Evolutionary conservation across 2,329 filamentous ascomycete genomes (phyloP).

Genomic region (Dactylellina drechsleri): DNA sequence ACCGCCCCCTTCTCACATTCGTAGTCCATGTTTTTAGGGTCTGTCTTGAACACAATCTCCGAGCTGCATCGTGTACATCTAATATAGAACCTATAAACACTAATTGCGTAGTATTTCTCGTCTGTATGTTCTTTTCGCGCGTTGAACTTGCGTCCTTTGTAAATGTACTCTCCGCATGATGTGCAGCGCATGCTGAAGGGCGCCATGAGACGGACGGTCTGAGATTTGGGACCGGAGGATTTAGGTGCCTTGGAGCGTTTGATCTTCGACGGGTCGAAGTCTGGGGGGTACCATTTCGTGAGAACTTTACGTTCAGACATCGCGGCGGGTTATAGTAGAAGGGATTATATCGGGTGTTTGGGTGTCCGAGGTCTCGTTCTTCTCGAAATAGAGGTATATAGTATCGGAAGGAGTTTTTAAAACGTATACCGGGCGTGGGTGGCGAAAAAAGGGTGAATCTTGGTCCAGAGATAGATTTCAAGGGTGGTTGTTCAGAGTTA

Average conservation of each 20-base stretch:
- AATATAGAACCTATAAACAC: conserved; percentile 90
- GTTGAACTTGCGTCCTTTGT: conserved; percentile 95
- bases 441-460: background rate
- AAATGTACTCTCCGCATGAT: conserved; percentile 80
- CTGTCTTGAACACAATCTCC: conserved; percentile 92
- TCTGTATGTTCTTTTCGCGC: conserved; percentile 91
- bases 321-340: conserved; percentile 58
- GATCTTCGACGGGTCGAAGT: conserved; percentile 90
- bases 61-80: conserved; percentile 84
- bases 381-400: background rate
- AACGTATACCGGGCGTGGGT: background rate
- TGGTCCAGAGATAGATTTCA: background rate
- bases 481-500: background rate
- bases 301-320: conserved; percentile 92
- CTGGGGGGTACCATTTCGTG: conserved; percentile 72
- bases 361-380: background rate
- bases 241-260: conserved; percentile 74
- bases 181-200: conserved; percentile 83
- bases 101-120: conserved; percentile 87
- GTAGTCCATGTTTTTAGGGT: conserved; percentile 95
- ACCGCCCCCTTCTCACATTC: conserved; percentile 82
- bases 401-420: background rate
- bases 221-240: conserved; percentile 78
- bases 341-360: background rate
- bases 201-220: conserved; percentile 89